phyloP scores from a whole-genome alignment of 768 basidiomycete species.

The Amanita brunnescens region DNA sequence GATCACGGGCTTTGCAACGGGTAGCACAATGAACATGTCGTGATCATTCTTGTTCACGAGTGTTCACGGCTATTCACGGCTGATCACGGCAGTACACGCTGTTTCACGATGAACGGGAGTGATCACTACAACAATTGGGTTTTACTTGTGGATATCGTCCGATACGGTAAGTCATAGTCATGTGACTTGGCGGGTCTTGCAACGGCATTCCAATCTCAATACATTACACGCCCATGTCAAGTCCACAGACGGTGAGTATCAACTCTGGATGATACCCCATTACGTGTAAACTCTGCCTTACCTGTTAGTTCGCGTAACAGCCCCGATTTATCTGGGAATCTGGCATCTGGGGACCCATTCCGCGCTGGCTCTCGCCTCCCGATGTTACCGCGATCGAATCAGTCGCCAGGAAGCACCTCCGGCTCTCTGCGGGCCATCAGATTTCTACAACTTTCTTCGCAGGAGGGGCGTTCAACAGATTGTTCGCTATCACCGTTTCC shows the following conservation, averaged over 20 bases:
- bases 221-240: background rate
- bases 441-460: constrained; percentile 6
- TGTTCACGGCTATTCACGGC: too few relatives aligned
- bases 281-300: background rate
- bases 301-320: constrained; percentile 2
- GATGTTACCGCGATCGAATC: constrained; percentile 6
- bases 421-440: constrained; percentile 2
- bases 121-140: too few relatives aligned
- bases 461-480: constrained; percentile 4
- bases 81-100: too few relatives aligned
- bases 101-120: too few relatives aligned
- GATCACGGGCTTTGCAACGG: too few relatives aligned
- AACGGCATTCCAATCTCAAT: too few relatives aligned
- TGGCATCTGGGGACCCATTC: constrained; percentile 5
- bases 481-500: constrained; percentile 6
- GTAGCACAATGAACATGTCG: too few relatives aligned
- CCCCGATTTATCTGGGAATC: constrained; percentile 6
- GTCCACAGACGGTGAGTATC: constrained; percentile 5
- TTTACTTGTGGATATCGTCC: too few relatives aligned
- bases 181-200: too few relatives aligned
- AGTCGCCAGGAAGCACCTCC: constrained; percentile 5
- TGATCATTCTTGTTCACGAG: too few relatives aligned
- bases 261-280: constrained; percentile 1
- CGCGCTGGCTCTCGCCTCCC: constrained; percentile 5
- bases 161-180: too few relatives aligned